phyloP scores from a whole-genome alignment of 2,329 filamentous ascomycete genomes.

The Lasiodiplodia hormozganensis region DNA sequence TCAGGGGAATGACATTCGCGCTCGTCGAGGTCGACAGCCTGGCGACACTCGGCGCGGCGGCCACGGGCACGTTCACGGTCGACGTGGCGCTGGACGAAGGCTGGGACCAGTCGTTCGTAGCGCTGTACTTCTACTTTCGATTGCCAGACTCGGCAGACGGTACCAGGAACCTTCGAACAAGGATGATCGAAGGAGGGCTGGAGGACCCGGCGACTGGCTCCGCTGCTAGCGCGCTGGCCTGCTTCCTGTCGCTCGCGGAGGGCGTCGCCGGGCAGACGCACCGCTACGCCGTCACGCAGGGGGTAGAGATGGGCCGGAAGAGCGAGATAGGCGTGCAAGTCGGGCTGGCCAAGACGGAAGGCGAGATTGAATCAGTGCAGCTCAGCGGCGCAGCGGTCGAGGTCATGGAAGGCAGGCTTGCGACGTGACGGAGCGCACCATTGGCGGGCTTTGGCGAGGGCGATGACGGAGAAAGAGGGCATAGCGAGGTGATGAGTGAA shows the following conservation, averaged over 20 bases:
- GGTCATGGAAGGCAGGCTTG: slow-evolving; percentile 49
- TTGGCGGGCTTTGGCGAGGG: not conserved
- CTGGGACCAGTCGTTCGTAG: slow-evolving; percentile 63
- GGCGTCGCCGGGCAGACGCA: slow-evolving; percentile 42
- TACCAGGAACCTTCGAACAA: slow-evolving; percentile 57
- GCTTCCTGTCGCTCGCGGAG: slow-evolving; percentile 53
- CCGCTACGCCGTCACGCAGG: slow-evolving; percentile 55
- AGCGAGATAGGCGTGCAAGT: slow-evolving; percentile 59
- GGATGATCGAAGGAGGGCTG: slow-evolving; percentile 63
- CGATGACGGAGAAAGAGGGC: not conserved
- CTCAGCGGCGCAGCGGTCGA: slow-evolving; percentile 53
- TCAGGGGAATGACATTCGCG: slow-evolving; percentile 77
- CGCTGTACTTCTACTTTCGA: slow-evolving; percentile 66
- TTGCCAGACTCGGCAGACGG: slow-evolving; percentile 41
- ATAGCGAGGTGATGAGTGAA: slow-evolving; percentile 4
- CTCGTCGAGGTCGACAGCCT: slow-evolving; percentile 68
- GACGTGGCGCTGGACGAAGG: slow-evolving; percentile 49
- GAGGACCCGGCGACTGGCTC: slow-evolving; percentile 61
- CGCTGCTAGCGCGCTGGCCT: slow-evolving; percentile 56
- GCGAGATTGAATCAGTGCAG: slow-evolving; percentile 49
- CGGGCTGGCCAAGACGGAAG: slow-evolving; percentile 43
- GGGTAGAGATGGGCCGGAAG: slow-evolving; percentile 59
- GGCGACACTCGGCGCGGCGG: slow-evolving; percentile 60
- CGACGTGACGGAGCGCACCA: slow-evolving; percentile 30
- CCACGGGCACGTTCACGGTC: slow-evolving; percentile 43